These are phyloP conservation scores for Ceratocystis variospora DNA, from an alignment of 2,329 filamentous ascomycete species.

Conservation along the genomic window DNA sequence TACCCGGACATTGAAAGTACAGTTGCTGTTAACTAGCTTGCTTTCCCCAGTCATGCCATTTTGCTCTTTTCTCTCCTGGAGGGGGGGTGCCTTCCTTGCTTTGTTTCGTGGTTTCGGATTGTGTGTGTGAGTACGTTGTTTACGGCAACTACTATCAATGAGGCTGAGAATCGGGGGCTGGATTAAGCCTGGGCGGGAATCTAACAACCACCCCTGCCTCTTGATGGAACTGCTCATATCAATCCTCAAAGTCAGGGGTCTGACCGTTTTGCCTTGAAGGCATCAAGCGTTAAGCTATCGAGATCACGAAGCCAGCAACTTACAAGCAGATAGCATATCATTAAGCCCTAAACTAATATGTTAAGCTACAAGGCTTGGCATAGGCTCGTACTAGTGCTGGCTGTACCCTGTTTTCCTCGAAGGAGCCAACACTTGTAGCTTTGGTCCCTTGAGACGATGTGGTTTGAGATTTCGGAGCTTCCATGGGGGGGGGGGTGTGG, in stretches of 20 bases:
- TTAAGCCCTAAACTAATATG: background rate
- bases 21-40: background rate
- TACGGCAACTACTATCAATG: background rate
- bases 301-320: too few species aligned
- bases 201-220: background rate
- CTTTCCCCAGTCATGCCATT: background rate
- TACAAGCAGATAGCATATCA: background rate
- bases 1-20: background rate
- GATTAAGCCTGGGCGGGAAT: background rate
- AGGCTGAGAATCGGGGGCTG: background rate
- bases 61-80: background rate
- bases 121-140: background rate
- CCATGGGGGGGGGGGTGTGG: background rate
- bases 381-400: background rate
- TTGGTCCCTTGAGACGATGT: conserved; percentile 1
- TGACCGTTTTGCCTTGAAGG: too few species aligned
- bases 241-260: too few species aligned
- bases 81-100: background rate
- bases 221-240: background rate
- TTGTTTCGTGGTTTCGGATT: background rate
- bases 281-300: too few species aligned
- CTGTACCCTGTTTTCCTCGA: background rate
- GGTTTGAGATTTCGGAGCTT: background rate
- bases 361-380: background rate
- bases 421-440: background rate